These are phyloP conservation scores for Hemisphaericaspora xylanilytica DNA, from an alignment of 1,139 yeast species.

Conservation along the genomic window DNA sequence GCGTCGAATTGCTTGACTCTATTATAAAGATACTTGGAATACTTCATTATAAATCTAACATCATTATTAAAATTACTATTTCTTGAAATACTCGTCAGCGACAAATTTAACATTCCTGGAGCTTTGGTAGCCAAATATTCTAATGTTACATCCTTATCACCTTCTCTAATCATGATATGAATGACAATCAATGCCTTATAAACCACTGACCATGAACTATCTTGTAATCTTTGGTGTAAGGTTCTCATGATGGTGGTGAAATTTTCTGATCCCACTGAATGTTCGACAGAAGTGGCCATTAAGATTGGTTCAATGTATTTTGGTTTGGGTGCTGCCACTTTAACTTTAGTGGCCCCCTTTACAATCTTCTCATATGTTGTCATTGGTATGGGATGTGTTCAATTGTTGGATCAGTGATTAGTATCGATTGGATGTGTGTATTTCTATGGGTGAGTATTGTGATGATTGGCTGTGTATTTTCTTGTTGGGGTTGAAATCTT, in stretches of 20 bases:
- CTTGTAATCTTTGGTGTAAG: slow-evolving; percentile 60
- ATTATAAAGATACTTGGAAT: slow-evolving; percentile 66
- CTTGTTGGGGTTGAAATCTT: too few species aligned
- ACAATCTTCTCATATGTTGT: slow-evolving; percentile 48
- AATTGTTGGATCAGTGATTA: too few species aligned
- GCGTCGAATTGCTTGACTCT: slow-evolving; percentile 68
- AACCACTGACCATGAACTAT: slow-evolving; percentile 86
- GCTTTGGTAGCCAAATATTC: slow-evolving; percentile 59
- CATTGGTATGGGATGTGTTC: slow-evolving; percentile 20
- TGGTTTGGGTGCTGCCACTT: slow-evolving; percentile 96
- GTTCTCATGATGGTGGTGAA: slow-evolving; percentile 68
- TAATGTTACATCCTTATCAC: slow-evolving; percentile 70
- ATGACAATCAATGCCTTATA: slow-evolving; percentile 81
- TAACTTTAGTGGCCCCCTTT: slow-evolving; percentile 49
- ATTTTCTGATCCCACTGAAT: slow-evolving; percentile 47
- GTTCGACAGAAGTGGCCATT: slow-evolving; percentile 60
- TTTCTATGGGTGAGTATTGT: too few species aligned
- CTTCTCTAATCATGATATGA: slow-evolving; percentile 91
- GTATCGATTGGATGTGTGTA: too few species aligned
- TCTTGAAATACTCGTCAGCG: slow-evolving; percentile 30
- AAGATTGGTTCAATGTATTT: slow-evolving; percentile 93
- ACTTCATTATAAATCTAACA: slow-evolving; percentile 61
- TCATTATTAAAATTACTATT: slow-evolving; percentile 45
- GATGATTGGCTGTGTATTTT: too few species aligned
- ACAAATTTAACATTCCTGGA: slow-evolving; percentile 54